Base-by-base conservation (phyloP, 1,139 yeast species). In the Kurtzmaniella natalensis region DNA sequence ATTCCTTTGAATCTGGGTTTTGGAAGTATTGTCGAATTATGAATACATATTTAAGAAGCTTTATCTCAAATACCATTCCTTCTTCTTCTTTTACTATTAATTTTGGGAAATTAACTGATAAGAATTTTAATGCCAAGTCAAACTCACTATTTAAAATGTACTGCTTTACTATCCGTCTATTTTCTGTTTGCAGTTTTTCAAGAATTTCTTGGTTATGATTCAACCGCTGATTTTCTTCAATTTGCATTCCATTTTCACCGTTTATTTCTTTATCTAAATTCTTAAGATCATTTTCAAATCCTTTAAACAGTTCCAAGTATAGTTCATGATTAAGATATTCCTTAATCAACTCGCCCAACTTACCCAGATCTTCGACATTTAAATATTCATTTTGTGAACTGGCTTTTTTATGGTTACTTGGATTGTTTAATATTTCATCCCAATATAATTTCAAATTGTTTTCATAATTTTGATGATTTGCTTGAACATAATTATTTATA, bases 291-390 rank as follows among this genome's bases (percentile, higher is more conserved):
- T 42, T 31, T 18, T 72, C 59, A 46, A 87, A 80, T 0, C 86
- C 78, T 37, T 70, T 70, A 7, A 81, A 77, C 0, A 88, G 77
- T 31, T 81, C 81, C 35, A 75, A 64, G 48, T 76, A 80, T 0
- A 96, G 96, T 45, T 80, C 78, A 46, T 84, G 83, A 24, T 76
- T 70, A 36, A 88, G 72, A 53, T 86, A 87, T 5, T 81, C 79
- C 37, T 76, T 67, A 3, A 88, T 78, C 42, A 86, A 61, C 16
- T 69, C 58, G 47, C 81, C 78, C 33, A 80, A 57, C 27, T 75
- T 51, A 4, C 30, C 33, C 3, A 62, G 50, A 34, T 61, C 60
- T 31, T 52, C 49, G 13, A 54, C 41, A 29, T 57, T 54, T 26
- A 57, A 40, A 10, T 58, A 37, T 2, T 26, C 17, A 17, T 26